These are phyloP conservation scores for Lipomyces oligophaga DNA, from an alignment of 805 yeast species.

Conservation along the genomic window DNA sequence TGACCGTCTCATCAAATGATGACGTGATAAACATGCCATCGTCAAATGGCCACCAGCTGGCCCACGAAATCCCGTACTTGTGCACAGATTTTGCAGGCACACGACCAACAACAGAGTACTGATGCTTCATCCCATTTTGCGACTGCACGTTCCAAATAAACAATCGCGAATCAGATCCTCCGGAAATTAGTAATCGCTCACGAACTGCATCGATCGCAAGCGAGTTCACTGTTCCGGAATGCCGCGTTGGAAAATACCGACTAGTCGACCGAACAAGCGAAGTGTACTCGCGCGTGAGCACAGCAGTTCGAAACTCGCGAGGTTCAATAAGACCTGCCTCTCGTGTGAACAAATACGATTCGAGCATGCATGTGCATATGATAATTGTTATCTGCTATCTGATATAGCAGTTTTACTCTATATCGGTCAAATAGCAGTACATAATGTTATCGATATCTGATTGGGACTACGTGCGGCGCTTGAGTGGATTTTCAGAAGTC, in stretches of 20 bases:
- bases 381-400: not conserved
- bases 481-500: too few species aligned
- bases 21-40: slow-evolving; percentile 80
- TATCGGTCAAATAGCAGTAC: not conserved
- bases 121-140: slow-evolving; percentile 25
- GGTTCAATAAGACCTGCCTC: slow-evolving; percentile 25
- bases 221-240: slow-evolving; percentile 53
- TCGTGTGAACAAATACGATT: slow-evolving; percentile 24
- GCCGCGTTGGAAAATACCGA: slow-evolving; percentile 32
- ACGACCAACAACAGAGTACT: slow-evolving; percentile 27
- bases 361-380: slow-evolving; percentile 19
- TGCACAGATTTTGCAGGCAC: slow-evolving; percentile 44
- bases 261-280: slow-evolving; percentile 18
- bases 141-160: slow-evolving; percentile 60
- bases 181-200: slow-evolving; percentile 56
- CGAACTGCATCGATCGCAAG: slow-evolving; percentile 50
- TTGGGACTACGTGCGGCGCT: too few species aligned
- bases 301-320: slow-evolving; percentile 25
- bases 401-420: not conserved
- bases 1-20: slow-evolving; percentile 72
- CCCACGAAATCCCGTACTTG: slow-evolving; percentile 64
- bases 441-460: too few species aligned
- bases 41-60: slow-evolving; percentile 87
- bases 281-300: slow-evolving; percentile 16
- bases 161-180: slow-evolving; percentile 67